These are phyloP conservation scores for Balakata baccata DNA, from an alignment of 345 rosid species.

Conservation along the genomic window DNA sequence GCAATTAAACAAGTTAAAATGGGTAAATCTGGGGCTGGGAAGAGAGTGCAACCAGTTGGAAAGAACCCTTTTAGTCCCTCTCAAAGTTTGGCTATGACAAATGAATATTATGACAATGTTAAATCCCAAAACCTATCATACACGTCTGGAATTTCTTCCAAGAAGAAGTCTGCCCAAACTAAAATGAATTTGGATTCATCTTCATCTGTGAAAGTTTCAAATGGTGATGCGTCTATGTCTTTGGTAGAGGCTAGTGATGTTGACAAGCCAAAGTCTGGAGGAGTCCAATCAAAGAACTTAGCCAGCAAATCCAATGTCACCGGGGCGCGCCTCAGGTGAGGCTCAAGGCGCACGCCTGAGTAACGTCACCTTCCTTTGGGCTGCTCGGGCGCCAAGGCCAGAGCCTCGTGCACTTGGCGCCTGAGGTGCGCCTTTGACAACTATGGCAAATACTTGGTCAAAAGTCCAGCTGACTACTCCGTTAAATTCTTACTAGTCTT, in stretches of 20 bases:
- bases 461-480: too few relatives aligned
- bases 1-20: slow-evolving; percentile 56
- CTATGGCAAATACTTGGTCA: too few relatives aligned
- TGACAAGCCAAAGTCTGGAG: slow-evolving; percentile 52
- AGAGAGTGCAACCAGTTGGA: slow-evolving; percentile 33
- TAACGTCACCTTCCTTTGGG: too few relatives aligned
- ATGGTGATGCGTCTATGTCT: slow-evolving; percentile 42
- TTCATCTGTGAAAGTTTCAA: slow-evolving; percentile 38
- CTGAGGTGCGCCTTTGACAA: too few relatives aligned
- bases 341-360: too few relatives aligned
- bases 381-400: too few relatives aligned
- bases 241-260: slow-evolving; percentile 39
- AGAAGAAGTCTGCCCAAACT: slow-evolving; percentile 53
- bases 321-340: too few relatives aligned
- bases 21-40: slow-evolving; percentile 42
- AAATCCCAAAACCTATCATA: slow-evolving; percentile 43
- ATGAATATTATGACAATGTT: slow-evolving; percentile 34
- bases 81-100: slow-evolving; percentile 33
- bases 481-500: too few relatives aligned
- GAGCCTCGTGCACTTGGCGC: too few relatives aligned
- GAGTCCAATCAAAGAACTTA: slow-evolving; percentile 37
- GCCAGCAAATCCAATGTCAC: slow-evolving; percentile 46
- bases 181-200: slow-evolving; percentile 39
- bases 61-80: slow-evolving; percentile 30
- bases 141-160: slow-evolving; percentile 42